These are phyloP conservation scores for Ploettnerulaceae sp. DNA, from an alignment of 2,329 filamentous ascomycete species.

Conservation along the genomic window DNA sequence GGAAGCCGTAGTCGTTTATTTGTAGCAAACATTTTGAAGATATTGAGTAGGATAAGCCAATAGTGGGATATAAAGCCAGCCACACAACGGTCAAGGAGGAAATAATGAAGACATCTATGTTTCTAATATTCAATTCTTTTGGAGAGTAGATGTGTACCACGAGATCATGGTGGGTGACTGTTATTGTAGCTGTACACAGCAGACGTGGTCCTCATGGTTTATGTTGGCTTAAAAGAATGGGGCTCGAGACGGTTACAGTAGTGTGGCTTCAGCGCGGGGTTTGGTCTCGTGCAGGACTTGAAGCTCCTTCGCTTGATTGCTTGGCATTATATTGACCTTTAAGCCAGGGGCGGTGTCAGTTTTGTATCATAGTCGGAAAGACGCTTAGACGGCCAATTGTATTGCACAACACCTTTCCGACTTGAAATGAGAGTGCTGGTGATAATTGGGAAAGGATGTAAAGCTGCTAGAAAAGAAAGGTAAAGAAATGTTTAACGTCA, in stretches of 20 bases:
- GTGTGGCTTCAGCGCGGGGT: slow-evolving; percentile 5
- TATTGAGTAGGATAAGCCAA: neutral
- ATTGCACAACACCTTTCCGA: too few species aligned
- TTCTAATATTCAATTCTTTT: neutral
- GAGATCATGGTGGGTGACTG: slow-evolving; percentile 13
- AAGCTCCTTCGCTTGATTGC: too few species aligned
- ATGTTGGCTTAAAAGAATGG: neutral
- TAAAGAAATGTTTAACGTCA: too few species aligned
- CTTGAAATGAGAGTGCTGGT: too few species aligned
- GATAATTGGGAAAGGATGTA: too few species aligned
- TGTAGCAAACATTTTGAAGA: slow-evolving; percentile 18
- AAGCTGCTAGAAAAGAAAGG: too few species aligned
- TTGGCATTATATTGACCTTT: too few species aligned
- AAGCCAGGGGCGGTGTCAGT: too few species aligned
- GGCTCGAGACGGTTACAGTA: slow-evolving; percentile 15
- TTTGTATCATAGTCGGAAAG: too few species aligned
- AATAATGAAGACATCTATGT: slow-evolving; percentile 26
- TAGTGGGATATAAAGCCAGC: slow-evolving; percentile 8
- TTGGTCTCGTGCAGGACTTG: neutral
- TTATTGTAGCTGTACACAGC: slow-evolving; percentile 3
- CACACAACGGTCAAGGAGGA: slow-evolving; percentile 10
- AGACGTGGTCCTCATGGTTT: slow-evolving; percentile 12
- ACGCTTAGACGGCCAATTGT: too few species aligned
- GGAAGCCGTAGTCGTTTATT: slow-evolving; percentile 6
- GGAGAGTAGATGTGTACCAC: slow-evolving; percentile 6